These are phyloP conservation scores for Fusarium sp. DNA, from an alignment of 2,329 filamentous ascomycete species.

Conservation along the genomic window DNA sequence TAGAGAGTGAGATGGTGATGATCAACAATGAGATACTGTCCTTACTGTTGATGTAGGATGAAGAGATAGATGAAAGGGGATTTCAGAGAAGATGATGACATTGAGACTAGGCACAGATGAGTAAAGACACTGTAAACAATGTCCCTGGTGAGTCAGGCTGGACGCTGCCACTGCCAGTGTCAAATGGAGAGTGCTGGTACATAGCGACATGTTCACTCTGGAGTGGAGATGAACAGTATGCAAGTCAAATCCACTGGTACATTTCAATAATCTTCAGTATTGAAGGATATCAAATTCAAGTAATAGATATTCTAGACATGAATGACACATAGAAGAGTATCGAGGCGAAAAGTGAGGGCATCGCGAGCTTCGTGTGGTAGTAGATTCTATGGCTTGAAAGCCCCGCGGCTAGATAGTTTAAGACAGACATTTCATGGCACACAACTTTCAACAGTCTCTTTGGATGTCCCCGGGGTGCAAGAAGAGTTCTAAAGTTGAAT, in stretches of 20 bases:
- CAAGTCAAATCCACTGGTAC: neutral
- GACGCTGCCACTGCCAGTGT: neutral
- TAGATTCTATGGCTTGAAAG: neutral
- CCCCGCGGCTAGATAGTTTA: neutral
- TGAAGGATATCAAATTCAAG: rapidly evolving
- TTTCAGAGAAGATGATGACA: rapidly evolving
- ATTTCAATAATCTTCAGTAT: rapidly evolving
- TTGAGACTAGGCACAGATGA: too few relatives aligned
- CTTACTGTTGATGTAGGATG: neutral
- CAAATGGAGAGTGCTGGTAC: neutral
- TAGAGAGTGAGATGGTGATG: neutral
- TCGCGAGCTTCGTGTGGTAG: neutral
- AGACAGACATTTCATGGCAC: neutral
- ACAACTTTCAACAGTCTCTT: neutral
- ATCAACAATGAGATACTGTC: neutral
- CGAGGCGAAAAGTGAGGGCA: neutral
- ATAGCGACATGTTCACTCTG: neutral
- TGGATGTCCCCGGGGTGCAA: too few relatives aligned
- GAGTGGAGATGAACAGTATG: neutral
- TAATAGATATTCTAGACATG: rapidly evolving
- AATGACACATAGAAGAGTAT: neutral
- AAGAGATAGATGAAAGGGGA: neutral
- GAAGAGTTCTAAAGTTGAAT: too few relatives aligned
- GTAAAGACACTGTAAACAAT: neutral
- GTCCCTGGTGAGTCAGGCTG: neutral